Base-by-base conservation (phyloP, 495 filamentous ascomycete species). In the Talaromyces ruber region DNA sequence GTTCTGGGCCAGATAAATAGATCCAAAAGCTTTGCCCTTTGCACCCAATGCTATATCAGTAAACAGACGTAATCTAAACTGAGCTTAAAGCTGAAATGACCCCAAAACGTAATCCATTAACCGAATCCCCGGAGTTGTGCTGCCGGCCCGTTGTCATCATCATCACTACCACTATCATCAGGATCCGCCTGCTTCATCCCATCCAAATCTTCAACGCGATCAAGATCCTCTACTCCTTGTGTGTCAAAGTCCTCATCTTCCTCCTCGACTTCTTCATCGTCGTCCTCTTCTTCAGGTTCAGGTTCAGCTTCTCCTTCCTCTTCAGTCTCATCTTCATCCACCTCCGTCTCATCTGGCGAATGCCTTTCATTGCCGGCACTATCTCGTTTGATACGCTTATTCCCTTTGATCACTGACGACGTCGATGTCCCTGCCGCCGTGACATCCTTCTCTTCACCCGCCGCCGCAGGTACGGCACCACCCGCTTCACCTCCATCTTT, bases 191-290 rank as follows among this genome's bases (percentile, higher is more conserved):
- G 75, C 58, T 77, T 72, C 14, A 60, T 51, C 8, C 62, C 64
- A 69, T 84, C 83, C 60, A 83, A 75, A 70, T 82, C 79, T 68
- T 90, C 86, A 34, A 88, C 78, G 16, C 84, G 84, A 67, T 89
- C 85, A 64, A 88, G 82, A 62, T 86, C 81, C 18, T 88, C 82
- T 28, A 79, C 79, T 18, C 69, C 72, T 21, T 67, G 68, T 6
- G 66, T 57, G 22, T 76, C 76, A 16, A 78, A 76, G 6, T 73
- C 70, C 1, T 71, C 76, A 6, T 73, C 70, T 30, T 76, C 74
- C 0, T 77, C 74, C n/a, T 76, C 76, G 37, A 80, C 79, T 1
- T 76, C 73, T 5, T 66, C 59, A 9, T 61, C 43, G 0, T 39
- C 62, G 16, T 64, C 26, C 5, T 65, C 47, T 18, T 43, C 58